These are phyloP conservation scores for Tephrocybe sp. DNA, from an alignment of 768 basidiomycete genomes.

Conservation along the genomic window DNA sequence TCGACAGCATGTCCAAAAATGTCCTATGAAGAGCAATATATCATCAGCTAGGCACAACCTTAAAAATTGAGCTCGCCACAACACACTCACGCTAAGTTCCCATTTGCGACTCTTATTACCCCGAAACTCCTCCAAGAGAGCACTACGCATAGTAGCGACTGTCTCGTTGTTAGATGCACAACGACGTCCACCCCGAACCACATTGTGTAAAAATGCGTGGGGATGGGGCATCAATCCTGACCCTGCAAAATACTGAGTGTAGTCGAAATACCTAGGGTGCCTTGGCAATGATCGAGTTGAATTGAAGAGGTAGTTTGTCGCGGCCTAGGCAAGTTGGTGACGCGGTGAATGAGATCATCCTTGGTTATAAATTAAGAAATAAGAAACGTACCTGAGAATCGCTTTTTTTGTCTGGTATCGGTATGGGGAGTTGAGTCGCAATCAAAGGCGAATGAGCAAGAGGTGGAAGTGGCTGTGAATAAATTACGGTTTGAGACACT, in stretches of 20 bases:
- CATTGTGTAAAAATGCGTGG: slow-evolving; percentile 30
- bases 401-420: slow-evolving; percentile 52
- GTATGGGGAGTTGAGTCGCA: slow-evolving; percentile 43
- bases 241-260: slow-evolving; percentile 43
- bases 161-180: slow-evolving; percentile 27
- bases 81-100: slow-evolving; percentile 67
- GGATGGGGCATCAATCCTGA: slow-evolving; percentile 34
- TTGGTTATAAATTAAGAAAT: slow-evolving; percentile 5
- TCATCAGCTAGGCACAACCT: slow-evolving; percentile 11
- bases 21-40: slow-evolving; percentile 50
- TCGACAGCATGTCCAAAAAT: slow-evolving; percentile 84
- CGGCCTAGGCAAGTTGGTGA: slow-evolving; percentile 34
- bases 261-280: slow-evolving; percentile 50
- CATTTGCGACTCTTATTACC: slow-evolving; percentile 75
- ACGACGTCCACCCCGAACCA: slow-evolving; percentile 44
- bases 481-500: slow-evolving; percentile 55
- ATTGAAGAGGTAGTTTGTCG: slow-evolving; percentile 39
- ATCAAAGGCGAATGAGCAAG: slow-evolving; percentile 47
- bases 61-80: neutral
- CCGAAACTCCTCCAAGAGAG: slow-evolving; percentile 82
- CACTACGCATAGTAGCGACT: slow-evolving; percentile 52
- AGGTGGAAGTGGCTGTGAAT: slow-evolving; percentile 36
- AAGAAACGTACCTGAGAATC: slow-evolving; percentile 45
- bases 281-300: slow-evolving; percentile 40
- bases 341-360: slow-evolving; percentile 6